These are phyloP conservation scores for Flagelloscypha sp. DNA, from an alignment of 768 basidiomycete species.

Conservation along the genomic window DNA sequence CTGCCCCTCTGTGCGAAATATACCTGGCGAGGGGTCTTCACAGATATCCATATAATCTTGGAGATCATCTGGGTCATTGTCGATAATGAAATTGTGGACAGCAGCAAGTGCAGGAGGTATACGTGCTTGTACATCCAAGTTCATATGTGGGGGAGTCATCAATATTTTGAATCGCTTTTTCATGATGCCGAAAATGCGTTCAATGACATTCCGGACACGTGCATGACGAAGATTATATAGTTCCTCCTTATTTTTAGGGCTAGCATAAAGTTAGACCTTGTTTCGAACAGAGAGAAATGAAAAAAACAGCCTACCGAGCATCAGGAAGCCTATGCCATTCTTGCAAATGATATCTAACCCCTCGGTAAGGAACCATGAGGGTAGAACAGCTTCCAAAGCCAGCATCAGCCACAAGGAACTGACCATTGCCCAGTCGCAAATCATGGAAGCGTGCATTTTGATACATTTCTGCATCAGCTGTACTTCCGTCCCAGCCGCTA, in stretches of 20 bases:
- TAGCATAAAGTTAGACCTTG: slow-evolving; percentile 3
- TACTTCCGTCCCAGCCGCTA: slow-evolving; percentile 12
- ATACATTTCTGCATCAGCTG: slow-evolving; percentile 11
- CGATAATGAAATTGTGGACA: slow-evolving; percentile 19
- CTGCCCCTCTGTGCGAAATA: no score
- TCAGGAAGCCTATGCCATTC: slow-evolving; percentile 15
- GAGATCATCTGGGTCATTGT: slow-evolving; percentile 10
- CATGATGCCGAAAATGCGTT: slow-evolving; percentile 14
- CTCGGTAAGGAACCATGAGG: slow-evolving; percentile 18
- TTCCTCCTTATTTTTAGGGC: slow-evolving; percentile 12
- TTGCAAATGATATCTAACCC: slow-evolving; percentile 20
- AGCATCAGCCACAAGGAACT: slow-evolving; percentile 22
- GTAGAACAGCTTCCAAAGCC: slow-evolving; percentile 16
- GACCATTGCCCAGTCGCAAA: slow-evolving; percentile 7
- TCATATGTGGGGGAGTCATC: slow-evolving; percentile 5
- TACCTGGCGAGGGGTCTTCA: no score
- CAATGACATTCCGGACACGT: slow-evolving; percentile 12
- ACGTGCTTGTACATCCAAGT: slow-evolving; percentile 14
- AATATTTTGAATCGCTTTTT: slow-evolving; percentile 16
- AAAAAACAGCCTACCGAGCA: background rate
- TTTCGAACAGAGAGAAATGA: no score
- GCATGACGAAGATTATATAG: slow-evolving; percentile 20
- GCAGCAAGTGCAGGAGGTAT: slow-evolving; percentile 16
- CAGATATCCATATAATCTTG: no score
- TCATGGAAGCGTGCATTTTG: slow-evolving; percentile 5